phyloP scores from a whole-genome alignment of 345 rosid genomes.

The Zanthoxylum bungeanum region DNA sequence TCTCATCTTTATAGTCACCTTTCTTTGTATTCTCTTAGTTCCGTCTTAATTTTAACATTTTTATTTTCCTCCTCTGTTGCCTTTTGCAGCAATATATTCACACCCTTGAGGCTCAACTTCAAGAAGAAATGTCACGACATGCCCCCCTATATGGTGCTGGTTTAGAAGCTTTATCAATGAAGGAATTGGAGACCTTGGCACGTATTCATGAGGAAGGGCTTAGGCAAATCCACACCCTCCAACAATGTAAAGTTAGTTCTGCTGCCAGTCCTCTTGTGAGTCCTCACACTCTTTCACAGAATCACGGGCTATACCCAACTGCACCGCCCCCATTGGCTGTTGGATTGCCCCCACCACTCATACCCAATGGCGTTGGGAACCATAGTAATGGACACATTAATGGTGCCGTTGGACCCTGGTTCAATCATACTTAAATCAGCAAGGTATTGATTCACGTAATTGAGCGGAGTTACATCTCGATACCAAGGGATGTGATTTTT shows the following conservation, averaged over 20 bases:
- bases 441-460: slow-evolving; percentile 13
- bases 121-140: slow-evolving; percentile 85
- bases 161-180: slow-evolving; percentile 83
- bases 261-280: slow-evolving; percentile 67
- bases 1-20: too few species aligned
- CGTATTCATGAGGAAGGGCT: slow-evolving; percentile 96
- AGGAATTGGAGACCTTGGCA: slow-evolving; percentile 82
- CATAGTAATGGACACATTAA: slow-evolving; percentile 86
- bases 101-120: slow-evolving; percentile 65
- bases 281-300: slow-evolving; percentile 52
- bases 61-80: neutral
- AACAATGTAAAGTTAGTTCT: slow-evolving; percentile 73
- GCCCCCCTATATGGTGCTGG: slow-evolving; percentile 98
- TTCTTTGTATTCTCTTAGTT: too few species aligned
- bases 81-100: slow-evolving; percentile 82
- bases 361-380: slow-evolving; percentile 70
- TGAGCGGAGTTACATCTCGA: slow-evolving; percentile 24
- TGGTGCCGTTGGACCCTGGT: slow-evolving; percentile 83
- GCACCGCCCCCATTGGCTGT: slow-evolving; percentile 69
- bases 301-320: slow-evolving; percentile 65
- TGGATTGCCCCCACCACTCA: slow-evolving; percentile 59
- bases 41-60: too few species aligned
- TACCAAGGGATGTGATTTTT: slow-evolving; percentile 21
- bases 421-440: slow-evolving; percentile 48
- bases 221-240: slow-evolving; percentile 75